Evolutionary conservation across 768 basidiomycete species (phyloP), one percentile per base, ranked within the genome.

Genomic region (Hygrophoropsis aurantiaca): DNA sequence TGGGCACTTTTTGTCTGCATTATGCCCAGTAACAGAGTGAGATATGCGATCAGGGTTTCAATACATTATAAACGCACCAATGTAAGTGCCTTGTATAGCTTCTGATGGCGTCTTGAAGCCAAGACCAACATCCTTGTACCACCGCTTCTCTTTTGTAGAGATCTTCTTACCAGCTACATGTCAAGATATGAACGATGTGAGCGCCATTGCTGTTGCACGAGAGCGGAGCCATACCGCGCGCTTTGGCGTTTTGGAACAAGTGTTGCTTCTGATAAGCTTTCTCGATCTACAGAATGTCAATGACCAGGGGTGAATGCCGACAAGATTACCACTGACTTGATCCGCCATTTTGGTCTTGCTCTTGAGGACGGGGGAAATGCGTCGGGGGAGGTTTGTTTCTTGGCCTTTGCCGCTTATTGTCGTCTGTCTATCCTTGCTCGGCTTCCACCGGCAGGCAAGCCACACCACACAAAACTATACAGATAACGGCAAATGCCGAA

Each of bases 41-140:
- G 27, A 11, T n/a, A n/a, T n/a, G n/a, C n/a, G n/a, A n/a, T 16
- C 36, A 32, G 18, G 18, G 36, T 32, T 40, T 27, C 44, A 39
- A 25, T 24, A 38, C 26, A 30, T 37, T 26, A 49, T 36, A 21
- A 42, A 77, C 91, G 53, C 67, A 94, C 91, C 93, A 63, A 97
- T 88, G 77, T 98, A 99, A 56, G 91, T 89, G 64, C 94, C 97
- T 46, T 81, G 91, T 67, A 98, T 91, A 45, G 97, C 97, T 61
- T 97, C 94, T 54, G 84, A 61, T 39, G 97, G 97, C 23, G 94
- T 98, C 82, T 97, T 94, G 77, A 90, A 97, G 38, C 92, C 92
- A 49, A 97, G 77, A 61, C 94, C 94, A 62, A 97, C 89, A 74
- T 97, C 93, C 83, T 97, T 98, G 77, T 90, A 97, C 95, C 97